Evolutionary conservation across 805 yeast genomes (phyloP).

Genomic region (Lachancea quebecensis): DNA sequence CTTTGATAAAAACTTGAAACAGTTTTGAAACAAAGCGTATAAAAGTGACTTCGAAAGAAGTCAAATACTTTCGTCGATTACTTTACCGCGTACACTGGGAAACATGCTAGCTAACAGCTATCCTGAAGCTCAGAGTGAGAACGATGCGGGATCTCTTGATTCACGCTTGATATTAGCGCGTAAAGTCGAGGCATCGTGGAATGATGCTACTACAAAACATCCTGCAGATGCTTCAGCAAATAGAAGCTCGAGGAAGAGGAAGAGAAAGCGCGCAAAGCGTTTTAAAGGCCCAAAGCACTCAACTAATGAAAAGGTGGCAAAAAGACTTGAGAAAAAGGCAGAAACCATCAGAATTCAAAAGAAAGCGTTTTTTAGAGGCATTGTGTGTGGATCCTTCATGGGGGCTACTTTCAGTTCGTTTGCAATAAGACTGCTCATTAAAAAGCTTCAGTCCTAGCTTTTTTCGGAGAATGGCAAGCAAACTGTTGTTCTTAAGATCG

Average conservation of each 20-base stretch:
- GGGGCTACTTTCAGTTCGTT: constrained; percentile 26
- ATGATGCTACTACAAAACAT: too few species aligned
- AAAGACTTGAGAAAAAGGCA: not conserved
- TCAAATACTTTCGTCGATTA: not conserved
- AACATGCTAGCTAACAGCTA: too few species aligned
- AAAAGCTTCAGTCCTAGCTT: not conserved
- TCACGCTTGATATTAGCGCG: too few species aligned
- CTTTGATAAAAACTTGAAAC: not conserved
- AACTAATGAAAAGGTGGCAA: not conserved
- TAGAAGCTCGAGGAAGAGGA: not conserved
- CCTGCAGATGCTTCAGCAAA: too few species aligned
- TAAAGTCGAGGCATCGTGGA: too few species aligned
- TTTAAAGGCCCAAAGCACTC: not conserved
- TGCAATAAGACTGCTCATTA: constrained; percentile 10
- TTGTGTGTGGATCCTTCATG: constrained; percentile 25
- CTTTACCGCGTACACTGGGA: too few species aligned
- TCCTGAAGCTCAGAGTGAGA: too few species aligned
- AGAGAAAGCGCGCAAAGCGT: not conserved
- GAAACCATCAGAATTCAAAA: not conserved
- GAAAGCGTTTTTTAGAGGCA: constrained; percentile 21
- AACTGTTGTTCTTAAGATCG: too few species aligned
- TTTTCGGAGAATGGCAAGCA: too few species aligned
- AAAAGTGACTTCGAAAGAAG: not conserved
- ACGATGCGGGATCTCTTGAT: too few species aligned
- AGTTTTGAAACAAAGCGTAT: not conserved